phyloP scores from a whole-genome alignment of 2,329 filamentous ascomycete genomes.

The Neonectria sp. region DNA sequence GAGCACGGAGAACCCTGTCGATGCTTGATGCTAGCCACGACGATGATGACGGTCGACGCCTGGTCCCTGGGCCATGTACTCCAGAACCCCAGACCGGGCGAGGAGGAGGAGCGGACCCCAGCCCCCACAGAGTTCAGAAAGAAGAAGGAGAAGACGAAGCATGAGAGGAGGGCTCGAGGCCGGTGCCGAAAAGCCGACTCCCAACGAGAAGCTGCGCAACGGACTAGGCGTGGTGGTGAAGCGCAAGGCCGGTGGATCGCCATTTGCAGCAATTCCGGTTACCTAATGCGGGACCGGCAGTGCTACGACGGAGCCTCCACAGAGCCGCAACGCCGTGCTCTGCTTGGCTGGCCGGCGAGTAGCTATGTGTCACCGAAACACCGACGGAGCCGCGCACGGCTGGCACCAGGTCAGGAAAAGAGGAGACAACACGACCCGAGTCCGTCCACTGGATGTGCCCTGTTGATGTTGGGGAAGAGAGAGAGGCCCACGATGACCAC shows the following conservation, averaged over 20 bases:
- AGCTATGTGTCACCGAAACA: constrained; percentile 32
- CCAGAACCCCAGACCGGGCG: constrained; percentile 8
- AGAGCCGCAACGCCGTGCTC: constrained; percentile 21
- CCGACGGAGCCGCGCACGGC: constrained; percentile 22
- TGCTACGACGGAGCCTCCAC: constrained; percentile 25
- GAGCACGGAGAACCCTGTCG: constrained; percentile 5
- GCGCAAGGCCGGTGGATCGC: constrained; percentile 12
- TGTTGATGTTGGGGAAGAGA: no score
- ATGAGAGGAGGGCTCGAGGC: neutral
- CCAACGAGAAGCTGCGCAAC: no score
- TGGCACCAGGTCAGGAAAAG: neutral
- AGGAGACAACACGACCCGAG: neutral
- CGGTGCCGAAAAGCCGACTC: constrained; percentile 20
- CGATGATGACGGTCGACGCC: neutral
- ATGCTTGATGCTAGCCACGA: neutral
- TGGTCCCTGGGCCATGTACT: neutral
- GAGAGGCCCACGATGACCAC: no score
- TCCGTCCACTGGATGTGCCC: no score
- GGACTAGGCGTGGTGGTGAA: no score
- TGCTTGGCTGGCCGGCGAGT: constrained; percentile 27
- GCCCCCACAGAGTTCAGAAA: neutral
- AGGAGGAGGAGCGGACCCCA: neutral
- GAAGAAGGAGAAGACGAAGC: neutral
- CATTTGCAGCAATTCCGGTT: constrained; percentile 12
- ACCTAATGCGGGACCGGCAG: constrained; percentile 32